These are phyloP conservation scores for Alternaria longipes DNA, from an alignment of 2,329 filamentous ascomycete genomes.

Conservation along the genomic window DNA sequence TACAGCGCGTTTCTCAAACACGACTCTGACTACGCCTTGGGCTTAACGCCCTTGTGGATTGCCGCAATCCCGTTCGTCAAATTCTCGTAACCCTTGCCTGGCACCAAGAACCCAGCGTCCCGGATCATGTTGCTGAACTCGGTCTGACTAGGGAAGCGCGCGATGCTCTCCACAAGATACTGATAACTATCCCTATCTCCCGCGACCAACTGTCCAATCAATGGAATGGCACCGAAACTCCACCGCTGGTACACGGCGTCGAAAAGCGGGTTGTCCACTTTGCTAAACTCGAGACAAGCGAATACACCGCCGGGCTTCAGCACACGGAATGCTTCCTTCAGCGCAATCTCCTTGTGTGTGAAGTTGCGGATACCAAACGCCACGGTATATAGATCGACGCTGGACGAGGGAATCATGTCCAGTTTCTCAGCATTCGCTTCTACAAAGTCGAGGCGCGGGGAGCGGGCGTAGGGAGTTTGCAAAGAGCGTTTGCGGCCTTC, in stretches of 20 bases:
- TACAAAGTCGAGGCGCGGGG: conserved; percentile 72
- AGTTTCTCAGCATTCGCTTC: conserved; percentile 90
- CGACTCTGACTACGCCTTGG: conserved; percentile 31
- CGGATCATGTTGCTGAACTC: conserved; percentile 85
- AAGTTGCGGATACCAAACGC: conserved; percentile 98
- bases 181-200: conserved; percentile 96
- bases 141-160: conserved; percentile 86
- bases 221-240: conserved; percentile 92
- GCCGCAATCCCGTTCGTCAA: conserved; percentile 91
- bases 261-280: conserved; percentile 79
- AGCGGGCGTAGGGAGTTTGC: conserved; percentile 66
- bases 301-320: conserved; percentile 95
- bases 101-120: conserved; percentile 84
- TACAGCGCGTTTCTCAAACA: neutral
- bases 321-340: conserved; percentile 85
- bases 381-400: conserved; percentile 95
- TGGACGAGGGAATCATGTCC: conserved; percentile 69
- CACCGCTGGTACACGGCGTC: conserved; percentile 92
- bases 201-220: conserved; percentile 95
- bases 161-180: conserved; percentile 98
- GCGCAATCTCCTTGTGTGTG: conserved; percentile 84
- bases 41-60: conserved; percentile 97
- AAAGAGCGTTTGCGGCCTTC: conserved; percentile 84
- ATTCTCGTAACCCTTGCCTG: conserved; percentile 79
- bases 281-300: conserved; percentile 94